These are phyloP conservation scores for Cinnamomum chago DNA, from an alignment of 164 flowering plant genomes.

Conservation along the genomic window DNA sequence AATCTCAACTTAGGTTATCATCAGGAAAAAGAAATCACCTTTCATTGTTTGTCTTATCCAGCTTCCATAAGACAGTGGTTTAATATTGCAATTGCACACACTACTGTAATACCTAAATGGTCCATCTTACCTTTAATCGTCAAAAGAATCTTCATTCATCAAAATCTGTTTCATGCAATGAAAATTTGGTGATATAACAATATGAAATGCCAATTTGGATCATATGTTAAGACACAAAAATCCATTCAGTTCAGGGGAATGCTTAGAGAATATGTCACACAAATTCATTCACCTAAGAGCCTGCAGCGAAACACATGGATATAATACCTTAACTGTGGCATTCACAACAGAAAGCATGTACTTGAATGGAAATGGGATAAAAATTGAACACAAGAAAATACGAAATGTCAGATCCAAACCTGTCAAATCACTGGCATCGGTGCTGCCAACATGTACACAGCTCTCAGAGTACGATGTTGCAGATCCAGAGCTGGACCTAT, in stretches of 20 bases:
- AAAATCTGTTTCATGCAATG: not conserved
- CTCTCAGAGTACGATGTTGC: constrained; percentile 92
- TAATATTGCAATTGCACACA: not conserved
- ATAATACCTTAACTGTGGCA: not conserved
- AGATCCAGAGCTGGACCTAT: constrained; percentile 94
- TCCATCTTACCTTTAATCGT: not conserved
- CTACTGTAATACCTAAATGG: not conserved
- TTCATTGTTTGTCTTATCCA: not conserved
- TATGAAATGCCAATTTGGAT: not conserved
- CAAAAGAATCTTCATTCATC: not conserved
- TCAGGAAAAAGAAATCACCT: not conserved
- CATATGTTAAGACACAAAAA: too few species aligned
- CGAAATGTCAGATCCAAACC: constrained; percentile 31
- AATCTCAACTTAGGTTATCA: not conserved
- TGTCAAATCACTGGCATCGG: constrained; percentile 87
- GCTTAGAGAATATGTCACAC: not conserved
- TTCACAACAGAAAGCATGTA: not conserved
- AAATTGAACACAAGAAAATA: not conserved
- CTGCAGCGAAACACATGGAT: not conserved
- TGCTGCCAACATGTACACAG: constrained; percentile 68
- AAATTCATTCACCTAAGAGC: not conserved
- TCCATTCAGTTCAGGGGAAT: too few species aligned
- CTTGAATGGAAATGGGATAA: not conserved
- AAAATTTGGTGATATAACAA: not conserved
- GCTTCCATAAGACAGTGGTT: not conserved